Evolutionary conservation across 139 green algal species (phyloP).

Genomic region (Asterochloris sp.): DNA sequence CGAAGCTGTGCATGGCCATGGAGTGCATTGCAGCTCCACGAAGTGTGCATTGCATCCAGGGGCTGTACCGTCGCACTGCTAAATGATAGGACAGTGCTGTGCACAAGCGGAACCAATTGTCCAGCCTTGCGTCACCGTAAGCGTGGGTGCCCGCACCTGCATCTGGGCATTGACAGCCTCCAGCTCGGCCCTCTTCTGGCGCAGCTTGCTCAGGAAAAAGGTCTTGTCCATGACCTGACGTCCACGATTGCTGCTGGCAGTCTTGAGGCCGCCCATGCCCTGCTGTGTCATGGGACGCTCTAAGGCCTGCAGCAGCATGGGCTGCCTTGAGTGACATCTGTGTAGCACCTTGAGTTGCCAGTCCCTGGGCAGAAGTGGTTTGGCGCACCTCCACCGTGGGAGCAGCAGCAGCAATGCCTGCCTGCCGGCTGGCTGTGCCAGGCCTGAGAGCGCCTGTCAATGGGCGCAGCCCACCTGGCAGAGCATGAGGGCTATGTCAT

Average conservation of each 20-base stretch:
- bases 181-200: conserved; percentile 66
- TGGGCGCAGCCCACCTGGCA: not conserved
- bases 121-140: not conserved
- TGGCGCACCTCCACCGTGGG: not conserved
- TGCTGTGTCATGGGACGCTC: conserved; percentile 47
- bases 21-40: not conserved
- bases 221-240: conserved; percentile 66
- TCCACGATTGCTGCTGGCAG: conserved; percentile 18
- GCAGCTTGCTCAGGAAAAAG: conserved; percentile 64
- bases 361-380: not conserved
- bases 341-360: too few species aligned
- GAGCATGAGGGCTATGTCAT: not conserved
- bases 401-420: not conserved
- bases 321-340: not conserved
- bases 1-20: too few species aligned
- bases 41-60: not conserved
- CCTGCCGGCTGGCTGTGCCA: not conserved
- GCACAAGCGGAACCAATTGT: not conserved
- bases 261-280: conserved; percentile 39
- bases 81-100: not conserved
- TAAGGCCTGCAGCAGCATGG: conserved; percentile 1
- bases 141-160: conserved; percentile 29
- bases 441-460: not conserved
- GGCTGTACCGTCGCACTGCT: not conserved
- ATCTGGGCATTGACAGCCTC: conserved; percentile 46